Conservation (phyloP, 495 filamentous ascomycete genomes). For the Trichoderma gamsii region DNA sequence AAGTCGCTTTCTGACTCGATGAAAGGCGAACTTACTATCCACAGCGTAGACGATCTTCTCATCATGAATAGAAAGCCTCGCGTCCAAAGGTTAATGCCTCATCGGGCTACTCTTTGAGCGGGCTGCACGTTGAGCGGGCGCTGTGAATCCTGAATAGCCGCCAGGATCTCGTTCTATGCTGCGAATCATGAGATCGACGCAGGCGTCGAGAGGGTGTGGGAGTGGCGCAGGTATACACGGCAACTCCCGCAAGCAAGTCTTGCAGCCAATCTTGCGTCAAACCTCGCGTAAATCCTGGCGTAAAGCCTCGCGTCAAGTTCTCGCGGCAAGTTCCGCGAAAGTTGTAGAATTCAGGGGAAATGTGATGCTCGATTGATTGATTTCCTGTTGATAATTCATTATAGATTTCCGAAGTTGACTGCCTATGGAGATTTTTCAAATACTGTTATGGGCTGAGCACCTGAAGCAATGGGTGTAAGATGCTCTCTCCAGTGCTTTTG, state of each 20-base stretch:
- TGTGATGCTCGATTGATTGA: no score
- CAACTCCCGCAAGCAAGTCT: neutral
- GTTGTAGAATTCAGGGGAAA: no score
- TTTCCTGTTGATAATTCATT: no score
- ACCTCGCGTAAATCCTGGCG: no score
- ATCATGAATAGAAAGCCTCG: neutral
- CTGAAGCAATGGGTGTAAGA: neutral
- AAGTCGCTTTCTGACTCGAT: neutral
- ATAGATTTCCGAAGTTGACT: no score
- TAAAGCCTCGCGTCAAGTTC: no score
- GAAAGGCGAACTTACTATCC: neutral
- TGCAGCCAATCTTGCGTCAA: no score
- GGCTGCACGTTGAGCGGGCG: neutral
- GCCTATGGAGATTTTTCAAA: neutral
- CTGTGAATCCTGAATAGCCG: neutral
- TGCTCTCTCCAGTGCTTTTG: constrained; percentile 6
- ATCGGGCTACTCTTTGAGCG: neutral
- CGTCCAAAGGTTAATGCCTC: neutral
- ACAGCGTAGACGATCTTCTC: neutral
- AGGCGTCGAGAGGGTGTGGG: neutral
- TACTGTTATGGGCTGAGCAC: neutral
- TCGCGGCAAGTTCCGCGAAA: no score
- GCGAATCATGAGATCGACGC: neutral
- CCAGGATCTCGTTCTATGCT: neutral
- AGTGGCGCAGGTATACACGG: neutral